Percentiles rank a stretch among this genome's conserved stretches.
These are phyloP conservation scores for Centrapalus pauciflorus DNA, from an alignment of 129 eudicot genomes.

Conservation along the genomic window DNA sequence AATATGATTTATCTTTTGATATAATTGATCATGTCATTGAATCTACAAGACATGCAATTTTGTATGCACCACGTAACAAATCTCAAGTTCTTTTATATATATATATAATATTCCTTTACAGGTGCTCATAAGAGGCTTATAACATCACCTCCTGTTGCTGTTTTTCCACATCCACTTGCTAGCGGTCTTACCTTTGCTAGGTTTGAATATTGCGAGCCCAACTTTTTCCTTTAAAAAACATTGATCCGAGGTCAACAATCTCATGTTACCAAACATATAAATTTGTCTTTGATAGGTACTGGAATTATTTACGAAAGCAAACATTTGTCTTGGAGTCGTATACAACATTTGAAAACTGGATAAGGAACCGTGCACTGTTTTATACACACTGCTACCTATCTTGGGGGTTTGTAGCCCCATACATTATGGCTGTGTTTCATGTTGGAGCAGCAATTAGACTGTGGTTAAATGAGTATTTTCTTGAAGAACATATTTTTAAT, in stretches of 20 bases:
- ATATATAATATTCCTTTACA: no score
- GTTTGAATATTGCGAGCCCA: slow-evolving; percentile 30
- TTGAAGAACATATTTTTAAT: slow-evolving; percentile 40
- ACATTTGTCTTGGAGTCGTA: slow-evolving; percentile 94
- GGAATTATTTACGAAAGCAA: slow-evolving; percentile 97
- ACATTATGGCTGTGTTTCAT: slow-evolving; percentile 69
- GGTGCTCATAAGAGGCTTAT: slow-evolving; percentile 97
- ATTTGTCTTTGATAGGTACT: slow-evolving; percentile 50
- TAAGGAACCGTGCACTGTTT: slow-evolving; percentile 88
- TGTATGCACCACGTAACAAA: no score
- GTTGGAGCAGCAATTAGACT: slow-evolving; percentile 65
- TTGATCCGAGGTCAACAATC: slow-evolving; percentile 4
- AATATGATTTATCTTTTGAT: not conserved
- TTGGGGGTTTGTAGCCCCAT: slow-evolving; percentile 93
- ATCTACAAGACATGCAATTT: no score
- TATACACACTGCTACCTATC: slow-evolving; percentile 76
- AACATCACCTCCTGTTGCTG: slow-evolving; percentile 94
- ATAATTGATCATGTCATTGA: no score
- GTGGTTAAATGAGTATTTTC: slow-evolving; percentile 29
- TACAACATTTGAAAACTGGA: slow-evolving; percentile 60
- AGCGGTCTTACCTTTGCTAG: slow-evolving; percentile 84
- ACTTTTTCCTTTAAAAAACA: no score
- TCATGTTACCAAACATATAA: not conserved
- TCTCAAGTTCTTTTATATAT: no score
- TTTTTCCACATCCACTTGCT: slow-evolving; percentile 97